Conservation (phyloP, 2,329 filamentous ascomycete species). For the Talaromyces sp. region DNA sequence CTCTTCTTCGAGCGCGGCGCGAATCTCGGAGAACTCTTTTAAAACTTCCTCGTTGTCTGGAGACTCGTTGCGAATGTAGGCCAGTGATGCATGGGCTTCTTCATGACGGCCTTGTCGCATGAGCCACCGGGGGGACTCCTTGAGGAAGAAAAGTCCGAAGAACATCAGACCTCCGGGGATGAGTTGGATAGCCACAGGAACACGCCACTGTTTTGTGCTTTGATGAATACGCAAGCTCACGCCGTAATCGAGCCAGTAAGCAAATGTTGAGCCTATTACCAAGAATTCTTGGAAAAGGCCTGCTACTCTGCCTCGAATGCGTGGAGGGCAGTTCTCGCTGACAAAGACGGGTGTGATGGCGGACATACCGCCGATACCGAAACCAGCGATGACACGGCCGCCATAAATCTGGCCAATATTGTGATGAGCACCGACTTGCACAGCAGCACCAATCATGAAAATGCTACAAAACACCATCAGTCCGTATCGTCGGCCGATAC, state of each 20-base stretch:
- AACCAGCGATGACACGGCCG: background rate
- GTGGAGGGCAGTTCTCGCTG: background rate
- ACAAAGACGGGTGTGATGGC: background rate
- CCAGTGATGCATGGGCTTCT: constrained; percentile 41
- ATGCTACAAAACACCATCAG: background rate
- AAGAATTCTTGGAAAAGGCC: background rate
- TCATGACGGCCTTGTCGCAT: constrained; percentile 50
- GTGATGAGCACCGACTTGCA: background rate
- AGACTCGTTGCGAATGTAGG: constrained; percentile 36
- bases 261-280: background rate
- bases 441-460: background rate
- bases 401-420: background rate
- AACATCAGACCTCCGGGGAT: constrained; percentile 52
- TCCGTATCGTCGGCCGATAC: background rate
- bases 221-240: background rate
- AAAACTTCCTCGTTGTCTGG: constrained; percentile 26
- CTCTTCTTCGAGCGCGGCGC: constrained; percentile 43
- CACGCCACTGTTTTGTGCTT: constrained; percentile 48
- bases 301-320: background rate
- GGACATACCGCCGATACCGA: background rate
- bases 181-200: constrained; percentile 53
- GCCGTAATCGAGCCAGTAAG: background rate
- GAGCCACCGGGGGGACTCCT: constrained; percentile 54
- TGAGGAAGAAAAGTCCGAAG: constrained; percentile 50
- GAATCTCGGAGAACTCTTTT: constrained; percentile 39